A percentile compares a stretch with the other conserved stretches of the same genome.
phyloP scores from a whole-genome alignment of 768 basidiomycete species.

The Mycena pura region DNA sequence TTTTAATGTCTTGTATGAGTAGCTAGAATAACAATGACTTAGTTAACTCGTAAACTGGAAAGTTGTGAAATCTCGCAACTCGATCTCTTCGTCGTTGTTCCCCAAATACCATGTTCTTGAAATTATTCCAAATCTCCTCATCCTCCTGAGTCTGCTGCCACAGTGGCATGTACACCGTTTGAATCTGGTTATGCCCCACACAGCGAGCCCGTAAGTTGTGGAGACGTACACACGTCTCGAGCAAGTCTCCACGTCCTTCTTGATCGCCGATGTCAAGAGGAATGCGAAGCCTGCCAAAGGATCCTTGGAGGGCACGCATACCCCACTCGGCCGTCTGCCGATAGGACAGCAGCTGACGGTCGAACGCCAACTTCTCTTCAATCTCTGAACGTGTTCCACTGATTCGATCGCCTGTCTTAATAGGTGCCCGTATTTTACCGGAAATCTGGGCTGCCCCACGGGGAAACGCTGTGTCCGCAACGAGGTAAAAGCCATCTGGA shows the following conservation, averaged over 20 bases:
- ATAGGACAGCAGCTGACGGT: conserved; percentile 50
- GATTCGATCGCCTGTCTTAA: conserved; percentile 34
- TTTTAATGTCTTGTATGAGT: too few relatives aligned
- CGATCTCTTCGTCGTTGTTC: conserved; percentile 40
- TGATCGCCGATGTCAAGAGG: conserved; percentile 44
- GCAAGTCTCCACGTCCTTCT: conserved; percentile 34
- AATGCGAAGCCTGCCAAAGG: conserved; percentile 51
- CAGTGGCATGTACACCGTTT: conserved; percentile 45
- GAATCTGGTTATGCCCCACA: conserved; percentile 52
- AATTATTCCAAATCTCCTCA: conserved; percentile 42
- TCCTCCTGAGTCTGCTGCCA: conserved; percentile 42
- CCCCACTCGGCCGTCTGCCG: conserved; percentile 62
- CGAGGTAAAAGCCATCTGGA: conserved; percentile 40
- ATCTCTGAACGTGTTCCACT: conserved; percentile 34
- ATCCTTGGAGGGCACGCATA: conserved; percentile 50
- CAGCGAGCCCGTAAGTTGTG: conserved; percentile 40
- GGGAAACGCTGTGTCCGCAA: conserved; percentile 47
- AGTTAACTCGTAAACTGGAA: conserved; percentile 28
- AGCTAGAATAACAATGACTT: too few relatives aligned
- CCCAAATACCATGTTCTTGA: conserved; percentile 46
- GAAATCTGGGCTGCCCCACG: conserved; percentile 28
- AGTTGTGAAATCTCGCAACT: conserved; percentile 43
- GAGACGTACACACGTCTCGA: conserved; percentile 43
- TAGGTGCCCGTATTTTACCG: conserved; percentile 35
- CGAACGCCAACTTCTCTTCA: conserved; percentile 32